These are phyloP conservation scores for Pleurotus ostreatus DNA, from an alignment of 768 basidiomycete species.

Conservation along the genomic window DNA sequence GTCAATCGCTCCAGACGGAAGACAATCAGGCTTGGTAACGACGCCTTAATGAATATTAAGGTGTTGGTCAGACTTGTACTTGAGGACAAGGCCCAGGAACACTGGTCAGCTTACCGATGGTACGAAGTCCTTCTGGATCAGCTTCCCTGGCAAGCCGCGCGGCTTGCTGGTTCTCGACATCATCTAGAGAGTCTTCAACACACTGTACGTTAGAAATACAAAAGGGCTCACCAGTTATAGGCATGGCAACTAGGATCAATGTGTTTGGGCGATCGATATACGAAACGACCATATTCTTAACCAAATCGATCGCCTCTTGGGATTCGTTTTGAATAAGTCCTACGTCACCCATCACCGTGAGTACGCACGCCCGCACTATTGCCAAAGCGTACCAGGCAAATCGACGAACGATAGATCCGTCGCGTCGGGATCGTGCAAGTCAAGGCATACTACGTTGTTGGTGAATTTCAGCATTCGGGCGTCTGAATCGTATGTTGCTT, in stretches of 20 bases:
- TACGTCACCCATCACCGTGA: constrained; percentile 14
- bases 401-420: constrained; percentile 52
- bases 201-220: background rate
- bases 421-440: constrained; percentile 37
- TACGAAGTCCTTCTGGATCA: constrained; percentile 53
- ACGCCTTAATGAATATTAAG: constrained; percentile 38
- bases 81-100: background rate
- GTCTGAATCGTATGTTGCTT: constrained; percentile 2
- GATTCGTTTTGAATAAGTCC: constrained; percentile 57
- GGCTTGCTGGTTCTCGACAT: constrained; percentile 63
- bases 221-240: constrained; percentile 48
- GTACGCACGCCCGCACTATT: too few relatives aligned
- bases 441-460: constrained; percentile 45
- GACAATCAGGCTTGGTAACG: constrained; percentile 65
- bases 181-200: constrained; percentile 36
- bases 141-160: constrained; percentile 46
- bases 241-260: constrained; percentile 62
- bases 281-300: constrained; percentile 42
- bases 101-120: constrained; percentile 45
- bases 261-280: constrained; percentile 49
- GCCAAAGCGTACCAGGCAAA: constrained; percentile 39
- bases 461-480: constrained; percentile 31
- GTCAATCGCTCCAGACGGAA: constrained; percentile 39
- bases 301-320: constrained; percentile 34
- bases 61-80: background rate